Conservation (phyloP, 768 basidiomycete genomes). For the Lentinula lateritia region DNA sequence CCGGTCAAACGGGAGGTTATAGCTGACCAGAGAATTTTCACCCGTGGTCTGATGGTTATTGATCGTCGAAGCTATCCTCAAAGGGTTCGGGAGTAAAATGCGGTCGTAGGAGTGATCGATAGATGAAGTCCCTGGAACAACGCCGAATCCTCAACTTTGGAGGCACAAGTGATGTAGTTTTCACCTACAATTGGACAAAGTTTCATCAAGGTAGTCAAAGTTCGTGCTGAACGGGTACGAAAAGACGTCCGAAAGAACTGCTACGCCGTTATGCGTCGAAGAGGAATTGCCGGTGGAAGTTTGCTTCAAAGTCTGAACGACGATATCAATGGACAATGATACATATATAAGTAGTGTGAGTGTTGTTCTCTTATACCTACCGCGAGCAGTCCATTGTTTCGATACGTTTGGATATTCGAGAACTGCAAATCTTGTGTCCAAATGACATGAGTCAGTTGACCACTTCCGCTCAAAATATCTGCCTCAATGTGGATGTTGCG, state of each 20-base stretch:
- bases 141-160: not conserved
- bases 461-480: conserved; percentile 40
- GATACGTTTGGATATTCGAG: conserved; percentile 41
- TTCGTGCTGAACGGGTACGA: conserved; percentile 43
- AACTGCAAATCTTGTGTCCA: conserved; percentile 39
- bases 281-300: conserved; percentile 31
- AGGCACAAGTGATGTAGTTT: too few relatives aligned
- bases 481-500: conserved; percentile 39
- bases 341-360: not conserved
- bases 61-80: conserved; percentile 41
- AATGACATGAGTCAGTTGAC: conserved; percentile 30
- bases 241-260: conserved; percentile 34
- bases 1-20: not conserved
- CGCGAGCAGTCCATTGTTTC: conserved; percentile 22
- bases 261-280: conserved; percentile 42
- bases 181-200: conserved; percentile 20
- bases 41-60: conserved; percentile 33
- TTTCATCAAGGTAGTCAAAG: conserved; percentile 23
- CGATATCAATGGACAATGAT: not conserved
- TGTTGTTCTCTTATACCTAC: not conserved
- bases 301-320: conserved; percentile 36
- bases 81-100: conserved; percentile 33
- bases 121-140: conserved; percentile 25
- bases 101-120: conserved; percentile 25
- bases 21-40: not conserved